phyloP scores from a whole-genome alignment of 371 early-diverging fungal species.

The Mucor ambiguus region DNA sequence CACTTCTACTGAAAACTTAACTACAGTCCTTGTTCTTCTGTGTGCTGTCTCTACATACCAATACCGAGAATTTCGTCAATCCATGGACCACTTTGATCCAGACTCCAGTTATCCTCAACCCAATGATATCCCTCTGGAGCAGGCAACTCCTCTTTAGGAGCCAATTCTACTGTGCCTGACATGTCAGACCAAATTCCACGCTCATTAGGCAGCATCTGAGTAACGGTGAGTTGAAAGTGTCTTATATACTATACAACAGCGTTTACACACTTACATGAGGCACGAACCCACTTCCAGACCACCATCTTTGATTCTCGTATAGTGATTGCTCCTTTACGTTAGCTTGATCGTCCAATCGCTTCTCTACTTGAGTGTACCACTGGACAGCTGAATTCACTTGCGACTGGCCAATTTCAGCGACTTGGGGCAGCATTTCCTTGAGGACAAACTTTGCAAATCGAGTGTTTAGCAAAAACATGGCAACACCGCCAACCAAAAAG shows the following conservation, averaged over 20 bases:
- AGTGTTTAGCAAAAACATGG: constrained; percentile 41
- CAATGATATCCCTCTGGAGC: constrained; percentile 49
- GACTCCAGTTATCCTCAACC: constrained; percentile 45
- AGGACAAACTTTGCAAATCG: constrained; percentile 40
- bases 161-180: constrained; percentile 29
- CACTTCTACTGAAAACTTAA: constrained; percentile 15
- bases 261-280: constrained; percentile 34
- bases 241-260: not conserved
- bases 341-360: constrained; percentile 27
- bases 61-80: constrained; percentile 40
- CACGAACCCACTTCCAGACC: constrained; percentile 45
- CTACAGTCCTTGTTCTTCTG: not conserved
- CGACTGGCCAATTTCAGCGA: constrained; percentile 26
- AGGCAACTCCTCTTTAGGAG: constrained; percentile 37
- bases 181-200: constrained; percentile 43
- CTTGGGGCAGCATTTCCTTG: constrained; percentile 35
- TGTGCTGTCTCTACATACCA: constrained; percentile 24
- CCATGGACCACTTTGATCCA: constrained; percentile 51
- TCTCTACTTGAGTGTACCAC: constrained; percentile 32
- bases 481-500: constrained; percentile 30
- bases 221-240: too few species aligned
- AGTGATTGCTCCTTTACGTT: constrained; percentile 33
- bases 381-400: constrained; percentile 14
- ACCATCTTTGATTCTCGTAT: constrained; percentile 53
- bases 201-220: constrained; percentile 27